phyloP scores from a whole-genome alignment of 2,329 filamentous ascomycete species.

The Verticillium alfalfae region DNA sequence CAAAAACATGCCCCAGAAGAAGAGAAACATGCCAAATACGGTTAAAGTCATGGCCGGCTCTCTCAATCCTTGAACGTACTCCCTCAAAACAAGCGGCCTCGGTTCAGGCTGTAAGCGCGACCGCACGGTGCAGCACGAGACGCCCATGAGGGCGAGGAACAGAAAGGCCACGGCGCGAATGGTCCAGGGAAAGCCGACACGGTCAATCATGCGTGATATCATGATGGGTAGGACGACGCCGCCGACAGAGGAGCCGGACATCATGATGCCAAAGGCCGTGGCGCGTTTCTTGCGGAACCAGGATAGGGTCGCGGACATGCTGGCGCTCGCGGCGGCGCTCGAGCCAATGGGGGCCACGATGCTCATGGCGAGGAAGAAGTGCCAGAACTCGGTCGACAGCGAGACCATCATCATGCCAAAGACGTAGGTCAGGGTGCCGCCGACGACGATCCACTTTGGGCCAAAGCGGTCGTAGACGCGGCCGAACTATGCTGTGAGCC shows the following conservation, averaged over 20 bases:
- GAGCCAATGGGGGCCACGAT: constrained; percentile 35
- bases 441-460: constrained; percentile 48
- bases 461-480: constrained; percentile 61
- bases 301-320: constrained; percentile 34
- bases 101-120: constrained; percentile 39
- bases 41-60: constrained; percentile 40
- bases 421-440: constrained; percentile 51
- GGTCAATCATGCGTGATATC: constrained; percentile 44
- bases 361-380: constrained; percentile 36
- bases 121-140: constrained; percentile 29
- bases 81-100: constrained; percentile 35
- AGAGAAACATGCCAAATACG: constrained; percentile 42
- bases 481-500: constrained; percentile 34
- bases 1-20: constrained; percentile 50
- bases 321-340: constrained; percentile 34
- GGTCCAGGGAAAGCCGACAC: constrained; percentile 40
- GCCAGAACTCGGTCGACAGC: constrained; percentile 38
- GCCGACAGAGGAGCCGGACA: constrained; percentile 48
- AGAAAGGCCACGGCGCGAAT: constrained; percentile 42
- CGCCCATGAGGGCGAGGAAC: constrained; percentile 29
- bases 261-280: constrained; percentile 47
- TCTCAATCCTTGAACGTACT: constrained; percentile 39
- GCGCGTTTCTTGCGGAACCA: constrained; percentile 50
- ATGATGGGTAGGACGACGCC: constrained; percentile 58
- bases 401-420: constrained; percentile 62